Percentiles rank a stretch among this genome's conserved stretches.
phyloP scores from a whole-genome alignment of 768 basidiomycete species.

The Podaxis sp. region DNA sequence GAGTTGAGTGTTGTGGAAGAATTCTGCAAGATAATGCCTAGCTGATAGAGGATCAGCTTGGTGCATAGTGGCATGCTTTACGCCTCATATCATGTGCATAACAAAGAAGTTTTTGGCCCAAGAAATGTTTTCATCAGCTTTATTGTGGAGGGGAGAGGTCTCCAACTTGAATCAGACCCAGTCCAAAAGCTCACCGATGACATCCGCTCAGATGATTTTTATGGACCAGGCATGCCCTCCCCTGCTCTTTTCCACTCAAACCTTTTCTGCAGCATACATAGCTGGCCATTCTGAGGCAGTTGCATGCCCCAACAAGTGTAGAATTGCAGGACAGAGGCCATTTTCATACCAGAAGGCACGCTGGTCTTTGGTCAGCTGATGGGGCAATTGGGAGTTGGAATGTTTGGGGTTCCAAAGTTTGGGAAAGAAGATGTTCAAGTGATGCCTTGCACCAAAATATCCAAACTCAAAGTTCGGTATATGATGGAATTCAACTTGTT shows the following conservation, averaged over 20 bases:
- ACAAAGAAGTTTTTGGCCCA: slow-evolving; percentile 15
- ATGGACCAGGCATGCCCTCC: background rate
- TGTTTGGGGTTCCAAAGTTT: background rate
- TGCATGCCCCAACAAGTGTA: background rate
- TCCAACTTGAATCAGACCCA: background rate
- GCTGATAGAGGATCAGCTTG: background rate
- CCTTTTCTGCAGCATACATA: background rate
- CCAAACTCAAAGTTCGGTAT: background rate
- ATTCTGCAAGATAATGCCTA: background rate
- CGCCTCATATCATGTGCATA: slow-evolving; percentile 14
- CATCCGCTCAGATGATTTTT: background rate
- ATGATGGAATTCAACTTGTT: background rate
- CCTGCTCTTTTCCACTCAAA: background rate
- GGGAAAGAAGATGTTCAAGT: background rate
- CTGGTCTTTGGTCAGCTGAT: background rate
- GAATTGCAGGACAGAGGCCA: background rate
- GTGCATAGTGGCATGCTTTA: slow-evolving; percentile 16
- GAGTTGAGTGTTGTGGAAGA: slow-evolving; percentile 1
- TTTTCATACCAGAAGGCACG: background rate
- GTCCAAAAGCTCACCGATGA: background rate
- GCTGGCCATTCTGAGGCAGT: background rate
- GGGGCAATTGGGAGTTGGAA: background rate
- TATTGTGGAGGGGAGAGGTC: background rate
- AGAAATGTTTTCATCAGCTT: background rate
- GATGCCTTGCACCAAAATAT: background rate